phyloP scores from a whole-genome alignment of 164 flowering plant genomes.

The Tetrastigma voinierianum region DNA sequence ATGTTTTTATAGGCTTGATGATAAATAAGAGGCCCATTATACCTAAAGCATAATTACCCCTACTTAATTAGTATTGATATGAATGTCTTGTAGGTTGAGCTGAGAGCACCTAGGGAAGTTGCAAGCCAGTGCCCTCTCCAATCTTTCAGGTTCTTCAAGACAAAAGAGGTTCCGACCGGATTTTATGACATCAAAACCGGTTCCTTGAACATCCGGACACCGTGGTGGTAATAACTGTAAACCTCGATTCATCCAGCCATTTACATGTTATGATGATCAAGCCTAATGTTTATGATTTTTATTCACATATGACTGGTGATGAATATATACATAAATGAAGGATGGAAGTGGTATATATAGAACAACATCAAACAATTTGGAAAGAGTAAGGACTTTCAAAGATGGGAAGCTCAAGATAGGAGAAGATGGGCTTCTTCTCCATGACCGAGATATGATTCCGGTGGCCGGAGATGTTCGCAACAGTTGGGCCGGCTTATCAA shows the following conservation, averaged over 20 bases:
- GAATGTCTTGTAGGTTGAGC: slow-evolving; percentile 30
- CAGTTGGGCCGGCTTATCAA: slow-evolving; percentile 53
- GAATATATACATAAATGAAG: slow-evolving; percentile 17
- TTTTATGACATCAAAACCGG: slow-evolving; percentile 11
- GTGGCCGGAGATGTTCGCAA: slow-evolving; percentile 57
- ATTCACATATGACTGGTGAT: background rate
- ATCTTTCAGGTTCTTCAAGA: slow-evolving; percentile 41
- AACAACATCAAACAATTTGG: slow-evolving; percentile 29
- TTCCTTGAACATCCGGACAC: slow-evolving; percentile 28
- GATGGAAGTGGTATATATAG: slow-evolving; percentile 64
- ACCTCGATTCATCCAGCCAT: too few relatives aligned
- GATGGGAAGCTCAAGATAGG: slow-evolving; percentile 52
- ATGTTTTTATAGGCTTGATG: too few relatives aligned
- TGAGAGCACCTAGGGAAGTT: slow-evolving; percentile 32
- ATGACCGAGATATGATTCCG: slow-evolving; percentile 39
- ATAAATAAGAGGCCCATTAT: too few relatives aligned
- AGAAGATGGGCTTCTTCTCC: slow-evolving; percentile 41
- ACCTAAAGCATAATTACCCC: too few relatives aligned
- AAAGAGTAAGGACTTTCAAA: slow-evolving; percentile 44
- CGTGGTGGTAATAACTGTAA: slow-evolving; percentile 29
- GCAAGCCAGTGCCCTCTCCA: slow-evolving; percentile 42
- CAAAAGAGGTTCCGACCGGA: slow-evolving; percentile 21
- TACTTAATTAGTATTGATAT: too few relatives aligned
- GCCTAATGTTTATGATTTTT: too few relatives aligned
- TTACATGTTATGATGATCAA: too few relatives aligned